Percentiles rank a stretch among this genome's conserved stretches.
These are phyloP conservation scores for Reutealis trisperma DNA, from an alignment of 345 rosid genomes.

Conservation along the genomic window DNA sequence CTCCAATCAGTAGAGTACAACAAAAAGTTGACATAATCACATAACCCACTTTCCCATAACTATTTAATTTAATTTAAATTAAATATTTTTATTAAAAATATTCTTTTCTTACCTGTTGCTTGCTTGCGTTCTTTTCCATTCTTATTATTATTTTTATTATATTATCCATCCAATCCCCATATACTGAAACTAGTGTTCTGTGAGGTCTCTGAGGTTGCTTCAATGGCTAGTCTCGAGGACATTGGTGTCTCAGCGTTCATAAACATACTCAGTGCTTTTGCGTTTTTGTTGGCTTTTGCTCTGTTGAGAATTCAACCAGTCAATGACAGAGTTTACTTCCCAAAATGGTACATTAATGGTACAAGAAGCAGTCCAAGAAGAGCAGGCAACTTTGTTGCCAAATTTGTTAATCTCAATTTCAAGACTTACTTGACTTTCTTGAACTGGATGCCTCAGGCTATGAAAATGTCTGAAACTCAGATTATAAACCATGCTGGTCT, in stretches of 20 bases:
- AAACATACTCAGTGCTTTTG: constrained; percentile 68
- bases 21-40: no score
- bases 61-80: no score
- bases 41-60: no score
- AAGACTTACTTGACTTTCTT: constrained; percentile 78
- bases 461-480: constrained; percentile 78
- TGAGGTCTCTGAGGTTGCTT: background rate
- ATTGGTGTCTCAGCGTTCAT: constrained; percentile 84
- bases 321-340: constrained; percentile 92
- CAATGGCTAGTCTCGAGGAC: constrained; percentile 88
- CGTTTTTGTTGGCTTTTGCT: constrained; percentile 89
- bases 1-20: no score
- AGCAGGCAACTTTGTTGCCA: constrained; percentile 57
- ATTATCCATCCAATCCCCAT: background rate
- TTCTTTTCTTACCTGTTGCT: no score
- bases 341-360: constrained; percentile 79
- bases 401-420: constrained; percentile 77
- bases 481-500: constrained; percentile 89
- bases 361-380: constrained; percentile 70
- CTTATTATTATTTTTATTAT: background rate
- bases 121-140: background rate
- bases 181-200: background rate
- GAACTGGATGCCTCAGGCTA: constrained; percentile 99
- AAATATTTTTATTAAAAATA: no score
- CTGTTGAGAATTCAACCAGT: constrained; percentile 79